A percentile compares a stretch with the other conserved stretches of the same genome.
Conservation (phyloP, 2,329 filamentous ascomycete species). For the Xylaria sp. region DNA sequence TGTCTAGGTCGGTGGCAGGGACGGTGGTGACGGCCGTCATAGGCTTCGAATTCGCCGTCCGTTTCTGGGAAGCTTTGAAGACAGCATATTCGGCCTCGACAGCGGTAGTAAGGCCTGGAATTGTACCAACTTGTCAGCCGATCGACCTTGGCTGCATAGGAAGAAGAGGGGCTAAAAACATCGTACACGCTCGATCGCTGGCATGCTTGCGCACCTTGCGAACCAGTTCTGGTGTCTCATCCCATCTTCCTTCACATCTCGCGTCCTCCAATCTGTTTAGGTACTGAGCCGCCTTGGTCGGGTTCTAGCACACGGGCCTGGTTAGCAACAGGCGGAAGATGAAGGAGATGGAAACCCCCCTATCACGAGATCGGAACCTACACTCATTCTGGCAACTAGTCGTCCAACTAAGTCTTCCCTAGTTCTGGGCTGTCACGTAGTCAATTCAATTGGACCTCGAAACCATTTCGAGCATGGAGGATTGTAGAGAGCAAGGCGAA, state of each 20-base stretch:
- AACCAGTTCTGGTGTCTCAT: constrained; percentile 85
- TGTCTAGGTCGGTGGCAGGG: constrained; percentile 56
- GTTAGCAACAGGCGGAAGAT: constrained; percentile 38
- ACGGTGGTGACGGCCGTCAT: constrained; percentile 58
- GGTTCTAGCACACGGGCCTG: constrained; percentile 54
- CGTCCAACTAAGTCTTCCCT: constrained; percentile 31
- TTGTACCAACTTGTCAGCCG: constrained; percentile 36
- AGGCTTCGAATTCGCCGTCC: constrained; percentile 52
- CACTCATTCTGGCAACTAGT: constrained; percentile 47
- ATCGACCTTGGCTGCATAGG: constrained; percentile 4
- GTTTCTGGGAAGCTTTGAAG: constrained; percentile 63
- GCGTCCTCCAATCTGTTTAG: constrained; percentile 84
- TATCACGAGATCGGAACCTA: constrained; percentile 38
- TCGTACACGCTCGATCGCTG: constrained; percentile 82
- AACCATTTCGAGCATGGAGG: constrained; percentile 44
- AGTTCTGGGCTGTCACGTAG: constrained; percentile 43
- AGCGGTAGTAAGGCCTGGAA: constrained; percentile 74
- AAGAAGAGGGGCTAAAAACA: constrained; percentile 31
- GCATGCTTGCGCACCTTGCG: constrained; percentile 96
- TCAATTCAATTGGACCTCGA: constrained; percentile 34
- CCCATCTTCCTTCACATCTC: constrained; percentile 89
- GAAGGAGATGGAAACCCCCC: constrained; percentile 19
- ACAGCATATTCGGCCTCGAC: constrained; percentile 77
- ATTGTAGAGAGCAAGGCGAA: not conserved
- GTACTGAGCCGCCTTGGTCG: constrained; percentile 84